Evolutionary conservation across 2,329 filamentous ascomycete species (phyloP), one percentile per base, ranked within the genome.

Genomic region (Claviceps capensis): DNA sequence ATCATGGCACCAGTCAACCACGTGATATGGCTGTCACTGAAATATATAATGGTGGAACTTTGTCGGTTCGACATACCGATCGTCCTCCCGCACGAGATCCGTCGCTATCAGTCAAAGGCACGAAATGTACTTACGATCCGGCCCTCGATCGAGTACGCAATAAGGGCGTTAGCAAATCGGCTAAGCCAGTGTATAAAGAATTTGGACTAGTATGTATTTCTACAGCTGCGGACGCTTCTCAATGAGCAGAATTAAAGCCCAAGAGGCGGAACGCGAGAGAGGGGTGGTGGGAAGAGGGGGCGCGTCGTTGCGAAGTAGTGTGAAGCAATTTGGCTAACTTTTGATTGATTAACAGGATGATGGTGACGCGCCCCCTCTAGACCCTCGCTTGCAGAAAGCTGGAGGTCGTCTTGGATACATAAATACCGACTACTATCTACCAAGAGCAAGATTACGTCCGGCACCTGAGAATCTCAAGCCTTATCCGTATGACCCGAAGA

Each of bases 401-500:
- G 69, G 84, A 61, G 86, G 83, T 58, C 73, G 74, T 59, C 64
- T 83, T 54, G 77, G 77, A 59, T 84, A 84, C 61, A 83, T 84
- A 68, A 83, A 83, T 57, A 79, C 80, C 66, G 81, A 84, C 62
- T 83, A 77, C 67, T 83, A 80, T 71, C 79, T 78, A 53, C 79
- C 75, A 63, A 91, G 84, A 72, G 83, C 81, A 57, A 87, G 80
- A 60, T 72, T 83, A 63, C 85, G 79, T 63, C 79, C 77, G 59
- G 78, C 85, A 30, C 86, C 86, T 1, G 95, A 95, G 68, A 83
- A 85, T 55, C 71, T 95, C 49, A 86, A 82, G 64, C 84, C 86
- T 22, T 96, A 94, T 67, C 69, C 79, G 26, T 93, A 88, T 67
- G 90, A 97, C 64, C 71, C 82, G 5, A 82, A 81, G 60, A 88